These are phyloP conservation scores for Aureobasidium zeae DNA, from an alignment of 2,329 filamentous ascomycete species.

Conservation along the genomic window DNA sequence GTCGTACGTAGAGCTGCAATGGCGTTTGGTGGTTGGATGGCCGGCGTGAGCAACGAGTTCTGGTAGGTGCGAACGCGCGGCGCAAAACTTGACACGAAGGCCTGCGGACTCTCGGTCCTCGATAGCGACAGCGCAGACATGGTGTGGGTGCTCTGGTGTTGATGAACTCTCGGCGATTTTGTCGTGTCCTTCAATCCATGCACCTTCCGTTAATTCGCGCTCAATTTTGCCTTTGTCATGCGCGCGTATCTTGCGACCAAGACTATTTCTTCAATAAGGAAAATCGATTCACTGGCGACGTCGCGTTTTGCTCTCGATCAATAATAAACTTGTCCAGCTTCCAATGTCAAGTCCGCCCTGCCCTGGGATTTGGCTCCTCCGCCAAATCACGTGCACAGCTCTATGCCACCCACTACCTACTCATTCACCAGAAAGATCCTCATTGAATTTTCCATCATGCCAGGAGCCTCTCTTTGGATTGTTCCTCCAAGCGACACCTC, in stretches of 20 bases:
- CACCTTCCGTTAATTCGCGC: background rate
- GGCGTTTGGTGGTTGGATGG: constrained; percentile 60
- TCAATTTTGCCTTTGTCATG: background rate
- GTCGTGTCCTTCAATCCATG: constrained; percentile 13
- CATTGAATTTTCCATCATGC: constrained; percentile 22
- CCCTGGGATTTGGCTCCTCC: too few species aligned
- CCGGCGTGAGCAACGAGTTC: constrained; percentile 79
- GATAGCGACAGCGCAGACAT: constrained; percentile 29
- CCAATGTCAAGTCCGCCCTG: too few species aligned
- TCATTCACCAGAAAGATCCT: background rate
- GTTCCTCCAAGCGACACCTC: constrained; percentile 30
- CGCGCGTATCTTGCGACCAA: too few species aligned
- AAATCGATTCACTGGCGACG: background rate
- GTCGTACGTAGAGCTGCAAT: constrained; percentile 66
- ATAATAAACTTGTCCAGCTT: constrained; percentile 3
- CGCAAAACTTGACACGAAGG: constrained; percentile 85
- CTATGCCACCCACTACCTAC: background rate
- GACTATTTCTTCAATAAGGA: too few species aligned
- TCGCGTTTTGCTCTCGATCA: background rate
- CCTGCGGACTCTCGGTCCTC: constrained; percentile 57
- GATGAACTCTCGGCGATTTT: constrained; percentile 4
- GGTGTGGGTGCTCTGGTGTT: constrained; percentile 14
- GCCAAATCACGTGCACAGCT: background rate
- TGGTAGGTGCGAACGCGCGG: constrained; percentile 81
- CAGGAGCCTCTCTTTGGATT: constrained; percentile 37